phyloP scores from a whole-genome alignment of 1,284 basidiomycete genomes.

The Pseudomicrostroma phylloplanum region DNA sequence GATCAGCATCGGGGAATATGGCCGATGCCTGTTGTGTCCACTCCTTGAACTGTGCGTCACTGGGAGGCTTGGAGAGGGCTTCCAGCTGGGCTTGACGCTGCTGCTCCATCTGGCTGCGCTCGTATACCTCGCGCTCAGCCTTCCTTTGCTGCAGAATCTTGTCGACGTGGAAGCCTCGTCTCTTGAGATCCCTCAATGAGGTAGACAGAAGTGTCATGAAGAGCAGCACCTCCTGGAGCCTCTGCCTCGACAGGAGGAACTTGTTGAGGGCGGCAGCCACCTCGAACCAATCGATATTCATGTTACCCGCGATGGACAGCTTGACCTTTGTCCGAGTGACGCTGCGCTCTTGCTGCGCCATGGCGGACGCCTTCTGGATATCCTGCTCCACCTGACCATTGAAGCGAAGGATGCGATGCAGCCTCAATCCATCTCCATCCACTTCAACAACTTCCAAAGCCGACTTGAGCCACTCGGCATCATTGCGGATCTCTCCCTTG shows the following conservation, averaged over 20 bases:
- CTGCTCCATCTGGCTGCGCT: slow-evolving; percentile 43
- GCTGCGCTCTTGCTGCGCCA: slow-evolving; percentile 22
- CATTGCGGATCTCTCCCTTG: slow-evolving; percentile 60
- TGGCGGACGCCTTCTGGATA: slow-evolving; percentile 42
- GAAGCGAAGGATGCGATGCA: slow-evolving; percentile 37
- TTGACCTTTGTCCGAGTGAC: slow-evolving; percentile 59
- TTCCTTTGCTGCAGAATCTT: slow-evolving; percentile 79
- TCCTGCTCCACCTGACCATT: slow-evolving; percentile 29
- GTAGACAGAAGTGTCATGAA: slow-evolving; percentile 91
- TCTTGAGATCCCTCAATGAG: slow-evolving; percentile 71
- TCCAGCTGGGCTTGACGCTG: slow-evolving; percentile 34
- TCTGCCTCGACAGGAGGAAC: slow-evolving; percentile 40
- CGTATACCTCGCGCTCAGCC: slow-evolving; percentile 64
- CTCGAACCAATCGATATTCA: slow-evolving; percentile 83
- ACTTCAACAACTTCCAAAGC: slow-evolving; percentile 58
- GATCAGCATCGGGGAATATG: slow-evolving; percentile 50
- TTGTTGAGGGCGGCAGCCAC: slow-evolving; percentile 44
- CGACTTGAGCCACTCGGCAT: slow-evolving; percentile 66
- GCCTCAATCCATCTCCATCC: slow-evolving; percentile 33
- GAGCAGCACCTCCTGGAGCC: slow-evolving; percentile 56
- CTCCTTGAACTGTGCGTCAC: slow-evolving; percentile 14
- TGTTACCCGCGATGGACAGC: slow-evolving; percentile 67
- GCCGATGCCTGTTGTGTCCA: slow-evolving; percentile 33
- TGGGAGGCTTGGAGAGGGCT: slow-evolving; percentile 25
- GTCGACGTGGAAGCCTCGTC: slow-evolving; percentile 74